Base-by-base conservation (phyloP, 1,139 yeast species). In the Magnusiomyces suaveolens region DNA sequence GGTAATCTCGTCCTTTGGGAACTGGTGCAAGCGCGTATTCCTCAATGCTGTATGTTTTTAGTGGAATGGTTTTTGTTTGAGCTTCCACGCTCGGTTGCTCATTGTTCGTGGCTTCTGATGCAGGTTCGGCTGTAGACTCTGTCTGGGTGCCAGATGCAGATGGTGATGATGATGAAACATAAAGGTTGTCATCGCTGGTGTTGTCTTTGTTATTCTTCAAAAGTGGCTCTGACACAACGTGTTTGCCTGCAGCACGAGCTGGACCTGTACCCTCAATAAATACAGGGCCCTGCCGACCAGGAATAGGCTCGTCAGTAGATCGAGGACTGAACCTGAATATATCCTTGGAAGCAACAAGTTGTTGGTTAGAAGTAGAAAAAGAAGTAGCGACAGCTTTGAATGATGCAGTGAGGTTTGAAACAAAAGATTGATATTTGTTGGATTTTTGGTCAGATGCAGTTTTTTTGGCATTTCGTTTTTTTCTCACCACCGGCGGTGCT, bases 281-380 rank as follows among this genome's bases (percentile, higher is more conserved):
- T 26, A 44, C 26, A 16, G 25, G 21, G 50, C 39, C 18, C 8
- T 32, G 44, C 14, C 50, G 39, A 32, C 46, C 38, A 16, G 66
- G 66, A 33, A 64, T 58, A 6, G 66, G 66, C 54, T 65, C 69
- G 48, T 66, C 69, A 20, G 66, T 64, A 21, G 64, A 58, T 20
- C 68, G 57, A 10, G 69, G 68, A 23, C 64, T 59, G 54, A 66
- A 63, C 36, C 64, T 60, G 53, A 65, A 60, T 24, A 63, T 51
- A 33, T 57, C 57, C 6, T 62, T 54, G 24, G 62, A 52, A 29
- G 56, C 51, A 50, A 56, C 26, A 53, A 48, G 48, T 43, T 52
- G 52, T 55, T 63, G 64, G 54, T 64, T 67, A 10, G 64, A 57
- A 14, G 56, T 53, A 20, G 67, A 60, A 43, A 66, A 60, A 25